Conservation (phyloP, 306 rosid genomes). For the barrel medic (Medicago truncatula) region DNA sequence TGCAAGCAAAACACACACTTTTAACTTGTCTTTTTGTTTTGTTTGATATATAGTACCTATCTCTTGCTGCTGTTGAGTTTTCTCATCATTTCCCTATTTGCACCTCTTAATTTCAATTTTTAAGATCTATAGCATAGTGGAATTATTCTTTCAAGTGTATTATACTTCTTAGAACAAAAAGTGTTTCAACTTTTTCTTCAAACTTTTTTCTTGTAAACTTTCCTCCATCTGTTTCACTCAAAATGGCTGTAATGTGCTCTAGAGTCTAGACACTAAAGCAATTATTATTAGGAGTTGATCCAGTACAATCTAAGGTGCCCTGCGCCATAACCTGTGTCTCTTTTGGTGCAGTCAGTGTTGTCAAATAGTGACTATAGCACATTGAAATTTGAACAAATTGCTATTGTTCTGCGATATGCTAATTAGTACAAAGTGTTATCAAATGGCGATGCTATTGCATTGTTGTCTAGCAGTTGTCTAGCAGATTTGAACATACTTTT, state of each 20-base stretch:
- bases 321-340: background rate
- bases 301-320: background rate
- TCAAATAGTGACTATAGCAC: background rate
- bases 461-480: background rate
- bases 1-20: conserved; percentile 38
- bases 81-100: background rate
- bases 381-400: background rate
- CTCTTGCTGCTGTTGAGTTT: conserved; percentile 32
- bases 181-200: too few species aligned
- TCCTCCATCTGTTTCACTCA: conserved; percentile 19
- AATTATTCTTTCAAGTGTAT: background rate
- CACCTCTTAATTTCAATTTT: conserved; percentile 15
- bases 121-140: conserved; percentile 17
- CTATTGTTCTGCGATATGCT: background rate
- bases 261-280: background rate
- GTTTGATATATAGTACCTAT: conserved; percentile 10
- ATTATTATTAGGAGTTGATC: background rate
- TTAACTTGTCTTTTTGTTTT: conserved; percentile 32
- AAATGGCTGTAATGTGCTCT: conserved; percentile 31
- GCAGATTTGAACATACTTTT: background rate
- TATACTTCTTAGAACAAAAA: too few species aligned
- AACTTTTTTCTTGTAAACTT: conserved; percentile 14
- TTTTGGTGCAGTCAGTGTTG: background rate
- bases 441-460: background rate
- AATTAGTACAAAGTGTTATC: background rate